A percentile compares a stretch with the other conserved stretches of the same genome.
Conservation (phyloP, 495 filamentous ascomycete species). For the Hypoxylon crocopeplum region DNA sequence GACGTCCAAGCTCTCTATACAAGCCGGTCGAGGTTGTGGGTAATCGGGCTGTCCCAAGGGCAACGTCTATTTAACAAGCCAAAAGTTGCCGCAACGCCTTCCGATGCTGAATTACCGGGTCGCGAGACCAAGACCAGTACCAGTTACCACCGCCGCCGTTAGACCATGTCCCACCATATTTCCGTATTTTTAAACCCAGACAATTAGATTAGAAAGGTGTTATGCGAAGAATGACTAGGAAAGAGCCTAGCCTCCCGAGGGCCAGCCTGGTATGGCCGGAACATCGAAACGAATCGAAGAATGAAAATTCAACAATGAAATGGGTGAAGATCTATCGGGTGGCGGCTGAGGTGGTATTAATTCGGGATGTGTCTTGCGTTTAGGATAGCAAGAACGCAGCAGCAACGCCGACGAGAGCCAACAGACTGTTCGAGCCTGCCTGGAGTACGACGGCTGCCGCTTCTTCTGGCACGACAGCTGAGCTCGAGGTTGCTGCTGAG, state of each 20-base stretch:
- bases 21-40: conserved; percentile 1
- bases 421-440: conserved; percentile 20
- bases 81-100: conserved; percentile 31
- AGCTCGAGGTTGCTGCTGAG: conserved; percentile 5
- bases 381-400: conserved; percentile 22
- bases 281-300: conserved; percentile 4
- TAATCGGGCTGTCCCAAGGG: conserved; percentile 10
- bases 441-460: conserved; percentile 11
- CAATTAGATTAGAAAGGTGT: conserved; percentile 20
- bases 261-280: conserved; percentile 28
- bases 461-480: conserved; percentile 14
- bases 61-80: conserved; percentile 16
- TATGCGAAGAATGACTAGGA: conserved; percentile 10
- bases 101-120: conserved; percentile 24
- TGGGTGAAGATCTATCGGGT: not conserved
- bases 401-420: conserved; percentile 28
- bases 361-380: not conserved
- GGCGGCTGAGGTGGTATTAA: not conserved
- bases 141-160: conserved; percentile 9
- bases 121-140: conserved; percentile 8
- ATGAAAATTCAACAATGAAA: not conserved
- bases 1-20: not conserved
- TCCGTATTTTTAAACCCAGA: not conserved
- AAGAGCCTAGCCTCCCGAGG: conserved; percentile 20
- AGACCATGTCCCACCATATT: conserved; percentile 3